These are phyloP conservation scores for Penicillium fimorum DNA, from an alignment of 495 filamentous ascomycete genomes.

Conservation along the genomic window DNA sequence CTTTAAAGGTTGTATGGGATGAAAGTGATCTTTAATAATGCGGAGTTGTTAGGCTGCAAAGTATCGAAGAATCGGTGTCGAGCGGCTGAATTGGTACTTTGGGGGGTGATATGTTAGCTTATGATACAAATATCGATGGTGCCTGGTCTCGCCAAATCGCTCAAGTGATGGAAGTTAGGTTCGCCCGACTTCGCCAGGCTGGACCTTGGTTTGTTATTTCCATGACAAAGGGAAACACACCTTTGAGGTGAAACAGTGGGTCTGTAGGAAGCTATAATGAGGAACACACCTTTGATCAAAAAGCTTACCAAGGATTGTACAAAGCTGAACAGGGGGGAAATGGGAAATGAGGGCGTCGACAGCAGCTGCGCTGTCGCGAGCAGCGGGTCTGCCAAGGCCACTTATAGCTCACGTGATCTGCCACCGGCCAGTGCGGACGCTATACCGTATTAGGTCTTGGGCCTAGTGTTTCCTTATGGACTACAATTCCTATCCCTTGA, in stretches of 20 bases:
- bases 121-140: not conserved
- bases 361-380: slow-evolving; percentile 37
- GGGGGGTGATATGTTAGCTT: slow-evolving; percentile 3
- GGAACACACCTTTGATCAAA: slow-evolving; percentile 2
- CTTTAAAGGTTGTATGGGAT: not conserved
- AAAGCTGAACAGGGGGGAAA: slow-evolving; percentile 22
- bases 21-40: slow-evolving; percentile 12
- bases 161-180: not conserved
- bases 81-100: not conserved
- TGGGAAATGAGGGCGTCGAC: slow-evolving; percentile 20
- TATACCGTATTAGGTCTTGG: not conserved
- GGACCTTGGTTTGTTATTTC: not conserved
- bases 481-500: not conserved
- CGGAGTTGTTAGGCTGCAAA: slow-evolving; percentile 13
- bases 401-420: slow-evolving; percentile 1
- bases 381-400: slow-evolving; percentile 44
- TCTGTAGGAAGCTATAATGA: not conserved
- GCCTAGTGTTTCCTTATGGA: not conserved
- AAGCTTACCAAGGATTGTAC: slow-evolving; percentile 1
- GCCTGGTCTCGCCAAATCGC: not conserved
- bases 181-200: not conserved
- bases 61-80: not conserved
- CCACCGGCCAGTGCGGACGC: not conserved
- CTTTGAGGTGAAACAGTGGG: not conserved
- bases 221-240: slow-evolving; percentile 3